Evolutionary conservation across 129 eudicot genomes (phyloP).

Genomic region (Pulicaria dysenterica): DNA sequence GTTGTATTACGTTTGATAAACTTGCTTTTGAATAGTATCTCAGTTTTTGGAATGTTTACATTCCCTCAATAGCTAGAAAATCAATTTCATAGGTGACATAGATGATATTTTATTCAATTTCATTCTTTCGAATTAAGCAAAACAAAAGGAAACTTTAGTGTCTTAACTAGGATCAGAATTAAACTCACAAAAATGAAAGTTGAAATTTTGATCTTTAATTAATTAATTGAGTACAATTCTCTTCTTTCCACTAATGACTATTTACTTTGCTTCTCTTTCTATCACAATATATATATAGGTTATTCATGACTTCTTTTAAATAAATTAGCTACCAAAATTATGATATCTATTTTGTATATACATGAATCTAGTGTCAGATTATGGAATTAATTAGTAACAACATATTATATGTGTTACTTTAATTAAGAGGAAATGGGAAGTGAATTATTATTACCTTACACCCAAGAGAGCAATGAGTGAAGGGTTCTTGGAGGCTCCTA

Average conservation of each 20-base stretch:
- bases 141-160: no score
- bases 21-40: no score
- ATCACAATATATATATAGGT: no score
- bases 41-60: no score
- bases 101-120: no score
- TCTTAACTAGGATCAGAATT: no score
- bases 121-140: no score
- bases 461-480: conserved; percentile 91
- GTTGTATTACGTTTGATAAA: no score
- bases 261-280: neutral
- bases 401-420: neutral
- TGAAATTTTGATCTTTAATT: no score
- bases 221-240: neutral
- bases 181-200: no score
- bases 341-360: neutral
- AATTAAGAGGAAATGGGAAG: neutral
- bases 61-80: no score
- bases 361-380: conserved; percentile 16
- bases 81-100: no score
- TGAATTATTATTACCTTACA: conserved; percentile 71
- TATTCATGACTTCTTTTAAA: neutral
- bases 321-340: neutral
- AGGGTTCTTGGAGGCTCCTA: conserved; percentile 96
- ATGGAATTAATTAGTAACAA: neutral
- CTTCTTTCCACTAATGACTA: neutral